phyloP scores from a whole-genome alignment of 2,329 filamentous ascomycete genomes.

The Fusarium nelsonii region DNA sequence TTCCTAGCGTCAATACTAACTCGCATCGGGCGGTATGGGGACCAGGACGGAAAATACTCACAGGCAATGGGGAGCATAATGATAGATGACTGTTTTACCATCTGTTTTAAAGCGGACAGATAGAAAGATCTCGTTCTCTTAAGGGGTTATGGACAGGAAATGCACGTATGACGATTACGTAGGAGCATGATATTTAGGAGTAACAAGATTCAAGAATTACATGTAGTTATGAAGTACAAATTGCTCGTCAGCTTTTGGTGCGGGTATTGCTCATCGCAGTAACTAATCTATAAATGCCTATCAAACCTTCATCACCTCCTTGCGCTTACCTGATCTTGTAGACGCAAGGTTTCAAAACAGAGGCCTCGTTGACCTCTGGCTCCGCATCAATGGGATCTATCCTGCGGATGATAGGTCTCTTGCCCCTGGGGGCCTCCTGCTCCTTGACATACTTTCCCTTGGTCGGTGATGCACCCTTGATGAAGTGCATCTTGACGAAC shows the following conservation, averaged over 20 bases:
- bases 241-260: constrained; percentile 33
- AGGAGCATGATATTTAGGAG: constrained; percentile 29
- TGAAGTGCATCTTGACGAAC: constrained; percentile 97
- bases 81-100: constrained; percentile 40
- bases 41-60: constrained; percentile 28
- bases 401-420: constrained; percentile 66
- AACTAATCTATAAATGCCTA: constrained; percentile 25
- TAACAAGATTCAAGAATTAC: constrained; percentile 34
- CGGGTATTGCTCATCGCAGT: constrained; percentile 34
- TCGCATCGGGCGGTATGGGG: constrained; percentile 23
- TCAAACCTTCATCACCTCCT: neutral
- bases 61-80: constrained; percentile 31
- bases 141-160: constrained; percentile 14
- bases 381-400: constrained; percentile 68
- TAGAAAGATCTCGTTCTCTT: constrained; percentile 41
- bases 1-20: constrained; percentile 23
- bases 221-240: constrained; percentile 32
- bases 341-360: constrained; percentile 89
- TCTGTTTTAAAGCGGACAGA: constrained; percentile 33
- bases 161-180: constrained; percentile 19
- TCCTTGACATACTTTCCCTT: constrained; percentile 78
- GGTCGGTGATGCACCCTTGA: constrained; percentile 81
- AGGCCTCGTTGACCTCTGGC: constrained; percentile 72
- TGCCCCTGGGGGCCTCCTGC: constrained; percentile 68
- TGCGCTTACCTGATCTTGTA: constrained; percentile 83